Conservation (phyloP, 176 grass and related monocot genomes). For the Coix lacrymajobi region DNA sequence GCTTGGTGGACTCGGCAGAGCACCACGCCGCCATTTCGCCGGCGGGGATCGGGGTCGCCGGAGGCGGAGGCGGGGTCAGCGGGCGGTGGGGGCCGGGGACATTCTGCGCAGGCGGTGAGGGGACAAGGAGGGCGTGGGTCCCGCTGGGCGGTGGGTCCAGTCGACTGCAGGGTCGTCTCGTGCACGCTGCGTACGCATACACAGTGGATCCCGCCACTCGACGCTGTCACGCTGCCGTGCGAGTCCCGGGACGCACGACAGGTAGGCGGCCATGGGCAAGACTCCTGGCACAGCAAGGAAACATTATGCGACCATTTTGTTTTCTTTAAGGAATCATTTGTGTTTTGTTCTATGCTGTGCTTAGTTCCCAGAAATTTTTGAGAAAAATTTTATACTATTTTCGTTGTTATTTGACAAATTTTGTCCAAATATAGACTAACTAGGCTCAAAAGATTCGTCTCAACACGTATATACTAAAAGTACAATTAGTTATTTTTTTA, state of each 20-base stretch:
- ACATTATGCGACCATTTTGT: background rate
- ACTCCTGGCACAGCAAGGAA: background rate
- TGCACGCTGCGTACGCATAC: background rate
- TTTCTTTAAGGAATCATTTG: background rate
- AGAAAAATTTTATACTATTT: too few species aligned
- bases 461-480: too few species aligned
- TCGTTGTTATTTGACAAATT: too few species aligned
- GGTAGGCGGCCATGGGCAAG: too few species aligned
- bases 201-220: background rate
- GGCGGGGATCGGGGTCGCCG: slow-evolving; percentile 5
- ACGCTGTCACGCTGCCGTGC: background rate
- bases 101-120: background rate
- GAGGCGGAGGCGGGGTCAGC: slow-evolving; percentile 3
- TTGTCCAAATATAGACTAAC: too few species aligned
- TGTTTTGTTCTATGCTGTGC: too few species aligned
- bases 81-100: slow-evolving; percentile 1
- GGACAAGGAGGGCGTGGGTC: background rate
- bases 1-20: slow-evolving; percentile 38
- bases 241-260: too few species aligned
- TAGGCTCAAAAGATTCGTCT: too few species aligned
- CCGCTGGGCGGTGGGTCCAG: background rate
- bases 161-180: background rate
- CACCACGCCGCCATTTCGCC: slow-evolving; percentile 38
- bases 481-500: too few species aligned
- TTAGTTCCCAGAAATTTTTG: too few species aligned